Conservation (phyloP, 139 green algal species). For the Protoeuglena noctilucae region DNA sequence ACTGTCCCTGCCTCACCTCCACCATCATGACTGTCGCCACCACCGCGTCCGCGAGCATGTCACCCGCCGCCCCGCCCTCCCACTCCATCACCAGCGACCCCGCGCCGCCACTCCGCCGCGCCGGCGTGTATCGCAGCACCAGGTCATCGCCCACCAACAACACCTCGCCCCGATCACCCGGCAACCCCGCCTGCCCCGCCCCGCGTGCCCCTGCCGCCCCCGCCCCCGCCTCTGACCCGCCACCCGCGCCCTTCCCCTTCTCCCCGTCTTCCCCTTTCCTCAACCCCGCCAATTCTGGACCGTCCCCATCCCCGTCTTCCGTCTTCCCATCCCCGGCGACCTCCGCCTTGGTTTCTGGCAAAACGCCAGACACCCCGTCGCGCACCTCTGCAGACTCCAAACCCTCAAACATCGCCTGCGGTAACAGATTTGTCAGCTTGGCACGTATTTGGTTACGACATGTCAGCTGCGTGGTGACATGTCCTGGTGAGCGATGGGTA, state of each 20-base stretch:
- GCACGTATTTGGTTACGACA: too few relatives aligned
- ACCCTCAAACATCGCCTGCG: slow-evolving; percentile 60
- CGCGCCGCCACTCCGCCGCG: slow-evolving; percentile 4
- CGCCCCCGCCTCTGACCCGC: neutral
- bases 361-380: slow-evolving; percentile 11
- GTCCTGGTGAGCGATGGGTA: too few relatives aligned
- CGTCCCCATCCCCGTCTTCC: neutral
- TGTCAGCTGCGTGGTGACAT: too few relatives aligned
- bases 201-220: slow-evolving; percentile 6
- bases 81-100: slow-evolving; percentile 67
- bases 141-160: slow-evolving; percentile 28
- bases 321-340: neutral
- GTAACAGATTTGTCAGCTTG: too few relatives aligned
- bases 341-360: slow-evolving; percentile 5
- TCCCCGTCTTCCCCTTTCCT: neutral
- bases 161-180: slow-evolving; percentile 13
- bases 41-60: slow-evolving; percentile 86
- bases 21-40: slow-evolving; percentile 72
- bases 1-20: neutral
- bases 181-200: neutral
- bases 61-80: slow-evolving; percentile 52
- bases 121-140: slow-evolving; percentile 17
- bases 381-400: slow-evolving; percentile 30
- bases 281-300: slow-evolving; percentile 1
- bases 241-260: neutral